A percentile compares a stretch with the other conserved stretches of the same genome.
phyloP scores from a whole-genome alignment of 1,139 yeast species.

The Entelexis paramagnoliae region DNA sequence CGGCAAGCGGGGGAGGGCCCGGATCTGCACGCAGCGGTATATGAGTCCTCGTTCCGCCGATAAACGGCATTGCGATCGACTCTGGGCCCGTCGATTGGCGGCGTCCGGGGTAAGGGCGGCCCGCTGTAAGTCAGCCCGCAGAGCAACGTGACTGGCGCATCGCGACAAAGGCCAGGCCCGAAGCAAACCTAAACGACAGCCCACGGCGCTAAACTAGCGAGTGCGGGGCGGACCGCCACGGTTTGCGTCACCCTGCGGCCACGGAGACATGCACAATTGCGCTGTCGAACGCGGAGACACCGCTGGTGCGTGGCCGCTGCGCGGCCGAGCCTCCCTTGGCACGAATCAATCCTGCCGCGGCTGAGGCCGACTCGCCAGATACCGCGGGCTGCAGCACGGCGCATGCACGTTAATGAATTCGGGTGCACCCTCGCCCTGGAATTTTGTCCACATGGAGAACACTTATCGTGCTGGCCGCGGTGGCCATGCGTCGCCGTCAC shows the following conservation, averaged over 20 bases:
- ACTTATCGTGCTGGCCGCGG: no score
- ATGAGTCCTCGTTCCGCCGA: neutral
- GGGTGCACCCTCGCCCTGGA: neutral
- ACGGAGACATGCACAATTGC: no score
- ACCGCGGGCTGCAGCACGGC: neutral
- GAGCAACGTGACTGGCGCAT: constrained; percentile 3
- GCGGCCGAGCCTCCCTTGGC: neutral
- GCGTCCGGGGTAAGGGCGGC: neutral
- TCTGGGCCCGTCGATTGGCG: neutral
- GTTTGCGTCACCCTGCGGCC: no score
- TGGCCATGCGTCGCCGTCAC: no score
- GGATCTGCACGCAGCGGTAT: no score
- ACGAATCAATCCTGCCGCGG: neutral
- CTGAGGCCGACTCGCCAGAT: neutral
- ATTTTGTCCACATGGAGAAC: neutral
- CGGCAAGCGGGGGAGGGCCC: no score
- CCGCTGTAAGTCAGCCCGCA: neutral
- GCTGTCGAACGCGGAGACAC: no score
- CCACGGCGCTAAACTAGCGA: no score
- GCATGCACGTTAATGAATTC: neutral
- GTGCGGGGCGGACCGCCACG: no score
- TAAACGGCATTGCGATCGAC: neutral
- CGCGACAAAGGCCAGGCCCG: neutral
- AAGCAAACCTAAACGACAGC: no score
- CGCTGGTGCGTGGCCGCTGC: no score